These are phyloP conservation scores for Lactarius pseudohatsudake DNA, from an alignment of 768 basidiomycete genomes.

Conservation along the genomic window DNA sequence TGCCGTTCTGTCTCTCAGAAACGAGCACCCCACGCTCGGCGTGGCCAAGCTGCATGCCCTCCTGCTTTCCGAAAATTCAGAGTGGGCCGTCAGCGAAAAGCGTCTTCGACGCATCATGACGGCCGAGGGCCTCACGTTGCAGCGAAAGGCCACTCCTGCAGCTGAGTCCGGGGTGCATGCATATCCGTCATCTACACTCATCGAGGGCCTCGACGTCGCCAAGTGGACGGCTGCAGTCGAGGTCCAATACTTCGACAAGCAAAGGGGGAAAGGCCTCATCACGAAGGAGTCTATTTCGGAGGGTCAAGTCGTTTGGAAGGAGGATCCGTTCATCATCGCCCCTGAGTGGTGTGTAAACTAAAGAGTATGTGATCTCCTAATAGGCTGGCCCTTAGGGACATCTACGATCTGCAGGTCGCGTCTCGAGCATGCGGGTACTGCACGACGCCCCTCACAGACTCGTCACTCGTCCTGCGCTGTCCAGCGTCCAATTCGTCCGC, in stretches of 20 bases:
- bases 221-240: constrained; percentile 61
- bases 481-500: constrained; percentile 43
- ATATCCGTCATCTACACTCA: constrained; percentile 63
- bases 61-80: constrained; percentile 56
- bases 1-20: constrained; percentile 55
- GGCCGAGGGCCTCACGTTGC: constrained; percentile 48
- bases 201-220: constrained; percentile 58
- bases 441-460: constrained; percentile 56
- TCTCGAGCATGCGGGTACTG: constrained; percentile 72
- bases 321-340: constrained; percentile 78
- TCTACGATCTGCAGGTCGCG: constrained; percentile 63
- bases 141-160: constrained; percentile 42
- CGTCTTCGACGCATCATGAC: constrained; percentile 72
- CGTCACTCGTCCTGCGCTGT: constrained; percentile 53
- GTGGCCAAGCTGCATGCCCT: constrained; percentile 68
- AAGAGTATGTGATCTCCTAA: background rate
- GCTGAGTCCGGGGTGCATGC: constrained; percentile 52
- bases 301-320: constrained; percentile 81
- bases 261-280: constrained; percentile 83
- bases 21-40: constrained; percentile 61
- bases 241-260: constrained; percentile 62
- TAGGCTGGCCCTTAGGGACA: constrained; percentile 52
- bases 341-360: constrained; percentile 63
- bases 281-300: constrained; percentile 63
- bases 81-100: constrained; percentile 84